These are phyloP conservation scores for Salinomyces thailandicus DNA, from an alignment of 2,329 filamentous ascomycete species.

Conservation along the genomic window DNA sequence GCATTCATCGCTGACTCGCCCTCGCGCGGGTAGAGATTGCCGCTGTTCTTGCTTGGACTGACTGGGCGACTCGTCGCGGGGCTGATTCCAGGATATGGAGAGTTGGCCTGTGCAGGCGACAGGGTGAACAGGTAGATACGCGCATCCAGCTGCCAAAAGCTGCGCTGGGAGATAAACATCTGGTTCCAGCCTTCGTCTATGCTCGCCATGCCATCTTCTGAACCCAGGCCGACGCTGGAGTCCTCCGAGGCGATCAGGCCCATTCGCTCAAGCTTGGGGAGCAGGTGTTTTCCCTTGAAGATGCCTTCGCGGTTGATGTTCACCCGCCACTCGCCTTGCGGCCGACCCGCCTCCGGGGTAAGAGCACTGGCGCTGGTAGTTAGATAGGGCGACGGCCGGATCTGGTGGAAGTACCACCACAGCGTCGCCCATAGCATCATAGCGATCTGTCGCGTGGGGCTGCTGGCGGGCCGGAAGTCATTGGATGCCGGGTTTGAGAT, in stretches of 20 bases:
- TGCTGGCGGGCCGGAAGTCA: constrained; percentile 70
- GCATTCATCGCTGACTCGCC: constrained; percentile 3
- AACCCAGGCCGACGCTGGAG: constrained; percentile 56
- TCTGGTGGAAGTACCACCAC: constrained; percentile 96
- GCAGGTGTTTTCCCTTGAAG: constrained; percentile 67
- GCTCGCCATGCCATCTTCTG: constrained; percentile 42
- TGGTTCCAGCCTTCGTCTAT: constrained; percentile 57
- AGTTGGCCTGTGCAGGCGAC: constrained; percentile 43
- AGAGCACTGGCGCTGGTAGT: constrained; percentile 51
- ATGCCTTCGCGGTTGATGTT: constrained; percentile 80
- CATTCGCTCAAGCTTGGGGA: constrained; percentile 90
- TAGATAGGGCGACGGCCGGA: constrained; percentile 56
- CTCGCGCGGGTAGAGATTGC: constrained; percentile 3
- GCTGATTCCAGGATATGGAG: constrained; percentile 40
- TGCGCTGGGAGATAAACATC: constrained; percentile 71
- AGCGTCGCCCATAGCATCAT: constrained; percentile 95
- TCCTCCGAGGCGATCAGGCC: constrained; percentile 69
- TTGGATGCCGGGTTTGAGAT: constrained; percentile 72
- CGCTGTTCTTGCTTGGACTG: constrained; percentile 33
- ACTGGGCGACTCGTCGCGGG: constrained; percentile 42
- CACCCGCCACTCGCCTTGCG: constrained; percentile 77
- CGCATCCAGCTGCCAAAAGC: constrained; percentile 88
- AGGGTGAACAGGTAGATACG: constrained; percentile 81
- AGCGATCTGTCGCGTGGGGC: constrained; percentile 78
- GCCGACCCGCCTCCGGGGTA: constrained; percentile 58